phyloP scores from a whole-genome alignment of 2,329 filamentous ascomycete species.

The Dothidotthia symphoricarpi region DNA sequence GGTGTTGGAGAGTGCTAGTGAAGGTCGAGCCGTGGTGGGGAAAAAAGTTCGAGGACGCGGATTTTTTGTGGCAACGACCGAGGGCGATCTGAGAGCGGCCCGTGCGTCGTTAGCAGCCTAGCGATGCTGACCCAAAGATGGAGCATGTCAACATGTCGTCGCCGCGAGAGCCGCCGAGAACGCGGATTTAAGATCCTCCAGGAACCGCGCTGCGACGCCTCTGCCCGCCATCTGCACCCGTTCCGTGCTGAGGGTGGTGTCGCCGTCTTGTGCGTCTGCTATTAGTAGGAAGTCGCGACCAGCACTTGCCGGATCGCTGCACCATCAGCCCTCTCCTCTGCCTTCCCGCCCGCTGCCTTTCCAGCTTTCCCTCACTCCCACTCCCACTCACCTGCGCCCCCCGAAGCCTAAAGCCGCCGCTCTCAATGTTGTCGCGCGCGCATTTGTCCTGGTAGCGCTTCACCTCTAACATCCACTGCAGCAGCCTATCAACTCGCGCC shows the following conservation, averaged over 20 bases:
- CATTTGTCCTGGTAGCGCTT: constrained; percentile 13
- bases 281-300: not conserved
- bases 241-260: not conserved
- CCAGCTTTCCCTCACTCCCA: constrained; percentile 12
- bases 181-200: constrained; percentile 8
- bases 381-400: constrained; percentile 7
- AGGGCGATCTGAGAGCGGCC: constrained; percentile 4
- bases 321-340: not conserved
- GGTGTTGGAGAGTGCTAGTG: not conserved
- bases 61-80: constrained; percentile 24
- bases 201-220: not conserved
- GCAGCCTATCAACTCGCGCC: constrained; percentile 2
- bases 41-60: constrained; percentile 9
- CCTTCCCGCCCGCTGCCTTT: constrained; percentile 4
- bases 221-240: not conserved
- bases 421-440: constrained; percentile 7
- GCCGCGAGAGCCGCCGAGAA: constrained; percentile 28
- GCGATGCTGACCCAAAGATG: constrained; percentile 23
- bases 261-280: not conserved
- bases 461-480: constrained; percentile 3
- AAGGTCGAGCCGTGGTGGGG: constrained; percentile 5
- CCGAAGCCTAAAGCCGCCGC: constrained; percentile 1
- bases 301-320: not conserved
- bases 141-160: constrained; percentile 18
- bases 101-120: constrained; percentile 14